These are phyloP conservation scores for Podaxis sp. DNA, from an alignment of 768 basidiomycete species.

Conservation along the genomic window DNA sequence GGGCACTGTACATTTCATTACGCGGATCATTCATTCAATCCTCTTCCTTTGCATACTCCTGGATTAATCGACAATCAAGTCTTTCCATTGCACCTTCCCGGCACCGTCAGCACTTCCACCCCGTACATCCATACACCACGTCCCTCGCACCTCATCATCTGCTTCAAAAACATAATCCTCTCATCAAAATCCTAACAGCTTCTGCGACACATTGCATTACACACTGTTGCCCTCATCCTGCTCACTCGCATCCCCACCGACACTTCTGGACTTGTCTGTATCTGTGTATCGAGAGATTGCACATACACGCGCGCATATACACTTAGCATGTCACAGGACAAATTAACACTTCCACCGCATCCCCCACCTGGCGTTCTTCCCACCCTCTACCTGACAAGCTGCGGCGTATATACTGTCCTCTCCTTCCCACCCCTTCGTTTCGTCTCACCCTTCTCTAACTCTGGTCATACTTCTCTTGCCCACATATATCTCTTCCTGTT, in stretches of 20 bases:
- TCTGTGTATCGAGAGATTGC: background rate
- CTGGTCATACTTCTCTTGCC: too few species aligned
- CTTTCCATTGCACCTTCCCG: background rate
- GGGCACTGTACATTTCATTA: conserved; percentile 13
- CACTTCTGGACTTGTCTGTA: background rate
- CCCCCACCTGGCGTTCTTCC: background rate
- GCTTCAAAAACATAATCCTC: background rate
- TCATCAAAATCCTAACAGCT: background rate
- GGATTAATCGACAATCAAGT: conserved; percentile 10
- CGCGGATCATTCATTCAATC: conserved; percentile 7
- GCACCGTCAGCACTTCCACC: background rate
- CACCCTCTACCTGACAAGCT: background rate
- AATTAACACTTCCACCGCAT: background rate
- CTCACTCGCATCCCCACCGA: background rate
- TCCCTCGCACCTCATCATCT: background rate
- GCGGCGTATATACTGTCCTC: background rate
- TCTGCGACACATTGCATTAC: background rate
- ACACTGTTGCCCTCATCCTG: conserved; percentile 6
- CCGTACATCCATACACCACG: background rate
- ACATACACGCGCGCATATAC: background rate
- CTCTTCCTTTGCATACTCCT: conserved; percentile 6
- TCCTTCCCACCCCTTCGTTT: background rate
- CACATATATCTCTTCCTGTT: too few species aligned
- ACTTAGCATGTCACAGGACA: background rate
- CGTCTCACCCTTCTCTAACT: background rate